phyloP scores from a whole-genome alignment of 495 filamentous ascomycete species.

The Aspergillus olivimuriae region DNA sequence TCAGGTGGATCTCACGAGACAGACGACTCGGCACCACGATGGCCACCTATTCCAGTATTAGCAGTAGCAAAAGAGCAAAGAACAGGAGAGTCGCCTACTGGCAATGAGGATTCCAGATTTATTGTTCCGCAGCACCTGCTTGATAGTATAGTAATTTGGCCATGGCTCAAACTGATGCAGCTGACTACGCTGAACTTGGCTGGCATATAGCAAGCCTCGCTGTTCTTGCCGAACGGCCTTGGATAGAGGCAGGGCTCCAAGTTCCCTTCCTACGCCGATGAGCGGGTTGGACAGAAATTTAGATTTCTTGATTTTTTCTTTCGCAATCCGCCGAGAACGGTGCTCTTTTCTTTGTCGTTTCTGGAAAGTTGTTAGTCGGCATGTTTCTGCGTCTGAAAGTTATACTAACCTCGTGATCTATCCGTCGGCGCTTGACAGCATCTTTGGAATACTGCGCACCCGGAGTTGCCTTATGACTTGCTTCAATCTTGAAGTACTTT shows the following conservation, averaged over 20 bases:
- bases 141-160: constrained; percentile 25
- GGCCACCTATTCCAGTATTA: no score
- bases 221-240: constrained; percentile 18
- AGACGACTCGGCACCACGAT: constrained; percentile 26
- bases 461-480: constrained; percentile 39
- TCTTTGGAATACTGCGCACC: constrained; percentile 41
- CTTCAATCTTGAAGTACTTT: constrained; percentile 52
- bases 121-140: constrained; percentile 31
- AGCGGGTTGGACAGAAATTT: constrained; percentile 23
- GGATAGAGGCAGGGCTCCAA: constrained; percentile 13
- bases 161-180: constrained; percentile 31
- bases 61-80: neutral
- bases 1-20: constrained; percentile 26
- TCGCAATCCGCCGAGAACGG: constrained; percentile 20
- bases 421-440: constrained; percentile 36
- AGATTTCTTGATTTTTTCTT: constrained; percentile 31
- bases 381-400: constrained; percentile 2
- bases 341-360: constrained; percentile 23
- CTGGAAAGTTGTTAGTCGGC: constrained; percentile 12
- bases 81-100: constrained; percentile 17
- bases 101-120: constrained; percentile 32
- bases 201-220: constrained; percentile 25
- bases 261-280: constrained; percentile 21
- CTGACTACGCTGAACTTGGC: constrained; percentile 25
- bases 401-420: constrained; percentile 28